Percentiles rank a stretch among this genome's conserved stretches.
Evolutionary conservation across 2,329 filamentous ascomycete species (phyloP).

Genomic region (Fonsecaea pugnacius): DNA sequence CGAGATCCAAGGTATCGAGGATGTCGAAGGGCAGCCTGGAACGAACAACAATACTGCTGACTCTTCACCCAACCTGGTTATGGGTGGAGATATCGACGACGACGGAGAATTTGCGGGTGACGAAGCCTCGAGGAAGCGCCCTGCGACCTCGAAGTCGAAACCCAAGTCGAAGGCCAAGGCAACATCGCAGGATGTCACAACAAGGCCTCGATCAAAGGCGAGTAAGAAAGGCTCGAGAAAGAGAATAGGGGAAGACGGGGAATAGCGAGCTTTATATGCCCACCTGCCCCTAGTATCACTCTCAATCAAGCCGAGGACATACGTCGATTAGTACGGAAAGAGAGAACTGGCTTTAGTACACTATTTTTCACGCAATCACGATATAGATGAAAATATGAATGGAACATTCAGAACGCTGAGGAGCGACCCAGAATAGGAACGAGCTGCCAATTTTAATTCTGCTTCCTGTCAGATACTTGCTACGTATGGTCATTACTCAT

Average conservation of each 20-base stretch:
- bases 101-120: slow-evolving; percentile 43
- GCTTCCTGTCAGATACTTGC: not conserved
- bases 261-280: not conserved
- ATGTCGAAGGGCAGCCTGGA: slow-evolving; percentile 19
- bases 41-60: not conserved
- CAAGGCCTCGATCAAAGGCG: not conserved
- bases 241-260: not conserved
- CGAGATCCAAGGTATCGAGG: slow-evolving; percentile 27
- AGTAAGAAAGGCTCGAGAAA: not conserved
- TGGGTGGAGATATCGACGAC: not conserved
- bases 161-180: slow-evolving; percentile 8
- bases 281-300: not conserved
- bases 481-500: no score
- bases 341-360: not conserved
- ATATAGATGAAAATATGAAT: not conserved
- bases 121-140: slow-evolving; percentile 5
- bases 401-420: not conserved
- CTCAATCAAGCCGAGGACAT: not conserved
- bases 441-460: not conserved
- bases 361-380: not conserved
- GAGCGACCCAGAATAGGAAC: not conserved
- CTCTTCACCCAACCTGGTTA: not conserved
- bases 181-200: not conserved
- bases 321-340: not conserved
- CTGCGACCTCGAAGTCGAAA: slow-evolving; percentile 2